Evolutionary conservation across 2,329 filamentous ascomycete species (phyloP), one percentile per base, ranked within the genome.

Genomic region (Karstenula rhodostoma): DNA sequence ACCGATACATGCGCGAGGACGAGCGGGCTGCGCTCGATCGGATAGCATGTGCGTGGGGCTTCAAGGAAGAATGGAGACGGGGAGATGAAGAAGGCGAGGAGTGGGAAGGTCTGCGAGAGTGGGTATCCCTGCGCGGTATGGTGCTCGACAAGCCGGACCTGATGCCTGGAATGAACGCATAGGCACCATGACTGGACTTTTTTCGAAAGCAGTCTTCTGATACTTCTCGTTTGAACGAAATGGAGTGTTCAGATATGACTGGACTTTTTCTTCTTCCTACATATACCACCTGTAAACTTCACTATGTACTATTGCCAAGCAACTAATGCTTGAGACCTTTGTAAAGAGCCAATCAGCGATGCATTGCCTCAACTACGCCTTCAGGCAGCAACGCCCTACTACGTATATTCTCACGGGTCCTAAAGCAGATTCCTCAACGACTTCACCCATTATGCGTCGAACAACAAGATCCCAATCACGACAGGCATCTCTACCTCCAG

Each of bases 51-150:
- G 90, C 92, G 0, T 99, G 95, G 92, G 95, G 95, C 0, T 99
- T 97, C 79, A 90, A 90, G 70, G 92, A 97, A 75, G 79, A 83
- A 29, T 89, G 87, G 81, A 88, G 89, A 74, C 86, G 91, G 73
- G 95, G 95, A 1, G 93, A 97, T 74, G 95, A 99, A 79, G 91
- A 93, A 66, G 94, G 95, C 0, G 85, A 88, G 56, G 94, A 97
- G 64, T 99, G 95, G 92, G 90, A 96, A 69, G 87, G 86, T 33
- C 82, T 99, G 64, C 87, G 89, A 67, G 92, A 97, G 79, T 95
- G 93, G 79, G 88, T 93, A 69, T 87, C 91, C 40, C 85, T 90
- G 72, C 89, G 91, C 73, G 90, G 91, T 29, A 97, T 98, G 94
- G 85, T 96, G 67, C 81, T 99, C 55, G 95, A 99, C 78, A 89